Conservation (phyloP, 805 yeast species). For the Ogataea philodendri region DNA sequence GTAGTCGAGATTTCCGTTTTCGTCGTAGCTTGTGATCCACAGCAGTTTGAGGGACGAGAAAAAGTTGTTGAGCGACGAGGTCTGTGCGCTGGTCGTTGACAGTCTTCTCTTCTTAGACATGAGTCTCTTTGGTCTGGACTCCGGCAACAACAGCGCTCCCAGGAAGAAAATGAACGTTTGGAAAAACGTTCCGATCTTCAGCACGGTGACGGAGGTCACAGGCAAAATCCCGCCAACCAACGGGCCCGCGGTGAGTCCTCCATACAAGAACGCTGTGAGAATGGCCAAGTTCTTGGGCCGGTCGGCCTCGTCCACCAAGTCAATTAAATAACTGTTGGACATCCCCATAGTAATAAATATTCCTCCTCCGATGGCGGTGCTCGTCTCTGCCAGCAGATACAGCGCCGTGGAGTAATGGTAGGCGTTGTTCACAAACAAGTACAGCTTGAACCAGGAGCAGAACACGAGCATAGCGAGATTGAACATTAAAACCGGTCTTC, state of each 20-base stretch:
- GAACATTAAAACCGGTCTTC: constrained; percentile 47
- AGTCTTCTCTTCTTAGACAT: constrained; percentile 29
- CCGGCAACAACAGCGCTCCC: constrained; percentile 48
- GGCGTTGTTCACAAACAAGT: constrained; percentile 25
- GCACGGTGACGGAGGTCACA: constrained; percentile 32
- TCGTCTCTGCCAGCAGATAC: constrained; percentile 43
- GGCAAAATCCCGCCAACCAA: constrained; percentile 47
- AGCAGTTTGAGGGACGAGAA: constrained; percentile 50
- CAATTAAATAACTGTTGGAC: constrained; percentile 69
- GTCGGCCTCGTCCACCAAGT: constrained; percentile 61
- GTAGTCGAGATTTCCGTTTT: constrained; percentile 25
- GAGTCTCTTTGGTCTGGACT: constrained; percentile 61
- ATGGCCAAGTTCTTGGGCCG: constrained; percentile 60
- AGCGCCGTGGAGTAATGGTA: constrained; percentile 32
- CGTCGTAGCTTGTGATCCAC: constrained; percentile 45
- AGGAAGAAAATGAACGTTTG: constrained; percentile 36
- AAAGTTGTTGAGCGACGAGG: constrained; percentile 27
- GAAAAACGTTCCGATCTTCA: constrained; percentile 19
- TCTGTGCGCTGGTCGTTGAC: constrained; percentile 13
- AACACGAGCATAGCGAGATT: constrained; percentile 19
- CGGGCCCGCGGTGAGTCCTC: constrained; percentile 67
- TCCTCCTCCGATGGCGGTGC: constrained; percentile 64
- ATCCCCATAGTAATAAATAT: constrained; percentile 52
- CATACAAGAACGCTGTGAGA: constrained; percentile 54
- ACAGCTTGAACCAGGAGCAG: constrained; percentile 13